phyloP scores from a whole-genome alignment of 345 rosid species.

The Citrus sp. region DNA sequence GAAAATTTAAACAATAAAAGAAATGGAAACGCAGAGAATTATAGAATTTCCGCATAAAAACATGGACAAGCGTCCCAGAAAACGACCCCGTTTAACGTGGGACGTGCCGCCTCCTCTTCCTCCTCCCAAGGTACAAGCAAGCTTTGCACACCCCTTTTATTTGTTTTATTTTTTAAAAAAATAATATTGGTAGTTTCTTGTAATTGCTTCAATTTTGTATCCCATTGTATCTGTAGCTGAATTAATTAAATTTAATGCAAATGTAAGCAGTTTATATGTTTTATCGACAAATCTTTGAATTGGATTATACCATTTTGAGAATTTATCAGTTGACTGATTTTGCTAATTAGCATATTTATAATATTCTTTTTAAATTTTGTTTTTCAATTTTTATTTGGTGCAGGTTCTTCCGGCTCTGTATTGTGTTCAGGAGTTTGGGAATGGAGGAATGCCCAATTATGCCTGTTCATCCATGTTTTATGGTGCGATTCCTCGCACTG shows the following conservation, averaged over 20 bases:
- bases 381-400: not conserved
- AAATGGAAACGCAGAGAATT: slow-evolving; percentile 66
- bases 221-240: not conserved
- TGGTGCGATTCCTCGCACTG: slow-evolving; percentile 37
- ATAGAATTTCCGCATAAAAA: slow-evolving; percentile 53
- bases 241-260: not conserved
- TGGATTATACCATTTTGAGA: not conserved
- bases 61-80: slow-evolving; percentile 71
- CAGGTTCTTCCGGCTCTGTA: slow-evolving; percentile 56
- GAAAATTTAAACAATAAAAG: slow-evolving; percentile 10
- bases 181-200: not conserved
- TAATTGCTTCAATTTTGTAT: not conserved
- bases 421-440: slow-evolving; percentile 53
- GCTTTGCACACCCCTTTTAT: not conserved
- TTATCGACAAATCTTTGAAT: not conserved
- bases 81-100: slow-evolving; percentile 72
- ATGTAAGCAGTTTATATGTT: not conserved
- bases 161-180: not conserved
- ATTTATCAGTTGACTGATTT: not conserved
- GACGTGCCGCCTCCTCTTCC: slow-evolving; percentile 54
- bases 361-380: not conserved
- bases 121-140: slow-evolving; percentile 40
- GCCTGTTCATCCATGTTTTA: slow-evolving; percentile 45
- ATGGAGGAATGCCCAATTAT: slow-evolving; percentile 45
- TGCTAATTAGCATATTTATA: not conserved